Conservation (phyloP, 306 rosid species). For the Castanospermum australe region DNA sequence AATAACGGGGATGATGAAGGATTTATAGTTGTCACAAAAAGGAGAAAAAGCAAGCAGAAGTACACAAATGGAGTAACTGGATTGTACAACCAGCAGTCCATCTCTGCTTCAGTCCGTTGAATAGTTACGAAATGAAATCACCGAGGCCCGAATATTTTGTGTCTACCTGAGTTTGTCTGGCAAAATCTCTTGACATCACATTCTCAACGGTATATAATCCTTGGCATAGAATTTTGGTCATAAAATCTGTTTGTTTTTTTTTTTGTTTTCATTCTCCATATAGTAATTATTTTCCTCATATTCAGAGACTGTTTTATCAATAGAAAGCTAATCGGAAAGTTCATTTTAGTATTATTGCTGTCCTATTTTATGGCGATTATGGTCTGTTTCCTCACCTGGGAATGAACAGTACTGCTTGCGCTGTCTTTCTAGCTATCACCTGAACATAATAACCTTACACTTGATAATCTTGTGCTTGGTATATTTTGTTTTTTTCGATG, state of each 20-base stretch:
- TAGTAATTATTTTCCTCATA: slow-evolving; percentile 9
- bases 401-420: not conserved
- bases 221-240: slow-evolving; percentile 34
- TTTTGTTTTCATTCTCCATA: slow-evolving; percentile 25
- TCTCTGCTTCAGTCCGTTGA: slow-evolving; percentile 85
- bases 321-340: slow-evolving; percentile 30
- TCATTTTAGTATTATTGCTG: not conserved
- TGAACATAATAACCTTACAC: not conserved
- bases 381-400: not conserved
- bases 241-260: slow-evolving; percentile 25
- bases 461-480: too few relatives aligned
- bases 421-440: not conserved
- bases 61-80: slow-evolving; percentile 60
- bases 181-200: slow-evolving; percentile 30
- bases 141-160: not conserved
- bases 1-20: slow-evolving; percentile 67
- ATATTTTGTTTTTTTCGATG: too few relatives aligned
- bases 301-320: slow-evolving; percentile 34
- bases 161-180: slow-evolving; percentile 20
- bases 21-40: slow-evolving; percentile 66
- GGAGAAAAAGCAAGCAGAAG: slow-evolving; percentile 72
- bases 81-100: slow-evolving; percentile 74
- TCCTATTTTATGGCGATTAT: not conserved
- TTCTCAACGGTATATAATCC: slow-evolving; percentile 29
- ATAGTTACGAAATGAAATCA: slow-evolving; percentile 19